These are phyloP conservation scores for Cryphonectria radicalis DNA, from an alignment of 2,329 filamentous ascomycete genomes.

Conservation along the genomic window DNA sequence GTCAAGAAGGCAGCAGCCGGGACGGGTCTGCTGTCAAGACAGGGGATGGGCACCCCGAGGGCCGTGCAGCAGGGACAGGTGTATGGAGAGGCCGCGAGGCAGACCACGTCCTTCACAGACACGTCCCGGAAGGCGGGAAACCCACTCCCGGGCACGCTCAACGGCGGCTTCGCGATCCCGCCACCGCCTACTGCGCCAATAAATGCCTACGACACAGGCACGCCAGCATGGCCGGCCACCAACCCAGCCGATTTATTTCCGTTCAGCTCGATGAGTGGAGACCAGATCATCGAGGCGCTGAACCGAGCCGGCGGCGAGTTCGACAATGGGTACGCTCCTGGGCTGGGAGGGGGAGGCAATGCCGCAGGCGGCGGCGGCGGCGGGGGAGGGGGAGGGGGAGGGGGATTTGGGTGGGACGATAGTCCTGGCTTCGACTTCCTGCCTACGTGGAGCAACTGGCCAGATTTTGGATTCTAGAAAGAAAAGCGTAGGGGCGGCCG, in stretches of 20 bases:
- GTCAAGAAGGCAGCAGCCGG: constrained; percentile 43
- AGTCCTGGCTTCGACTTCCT: constrained; percentile 63
- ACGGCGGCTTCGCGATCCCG: constrained; percentile 26
- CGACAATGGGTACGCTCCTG: constrained; percentile 53
- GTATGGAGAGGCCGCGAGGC: background rate
- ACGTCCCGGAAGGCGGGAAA: constrained; percentile 3
- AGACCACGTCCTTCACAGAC: constrained; percentile 1
- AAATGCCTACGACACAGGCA: constrained; percentile 34
- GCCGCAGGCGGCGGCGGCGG: constrained; percentile 50
- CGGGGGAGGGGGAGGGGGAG: constrained; percentile 33
- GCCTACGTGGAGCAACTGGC: constrained; percentile 48
- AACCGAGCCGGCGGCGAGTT: constrained; percentile 66
- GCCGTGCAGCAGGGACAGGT: background rate
- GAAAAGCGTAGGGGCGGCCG: background rate
- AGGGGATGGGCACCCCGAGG: constrained; percentile 24
- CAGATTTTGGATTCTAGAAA: constrained; percentile 45
- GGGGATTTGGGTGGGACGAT: constrained; percentile 58
- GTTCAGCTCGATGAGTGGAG: constrained; percentile 71
- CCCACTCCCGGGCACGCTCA: background rate
- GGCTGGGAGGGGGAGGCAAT: constrained; percentile 56
- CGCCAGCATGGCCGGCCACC: constrained; percentile 36
- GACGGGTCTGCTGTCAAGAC: constrained; percentile 20
- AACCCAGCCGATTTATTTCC: constrained; percentile 57
- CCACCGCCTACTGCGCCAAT: constrained; percentile 31
- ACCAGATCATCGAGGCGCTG: constrained; percentile 69